Evolutionary conservation across 306 rosid genomes (phyloP).

Genomic region (Cucurbita pepo): DNA sequence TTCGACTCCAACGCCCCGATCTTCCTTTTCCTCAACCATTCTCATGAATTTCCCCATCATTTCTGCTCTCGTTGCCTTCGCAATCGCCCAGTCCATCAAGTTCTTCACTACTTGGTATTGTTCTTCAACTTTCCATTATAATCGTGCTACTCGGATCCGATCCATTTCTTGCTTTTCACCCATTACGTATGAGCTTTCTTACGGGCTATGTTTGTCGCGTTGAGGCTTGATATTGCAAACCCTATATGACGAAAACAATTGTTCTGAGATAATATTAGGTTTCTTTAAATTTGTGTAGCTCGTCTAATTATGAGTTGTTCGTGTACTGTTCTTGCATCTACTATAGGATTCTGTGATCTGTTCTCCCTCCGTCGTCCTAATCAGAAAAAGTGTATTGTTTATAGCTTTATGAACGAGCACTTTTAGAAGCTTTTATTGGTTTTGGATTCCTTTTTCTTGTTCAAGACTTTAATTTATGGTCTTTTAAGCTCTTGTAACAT

Average conservation of each 20-base stretch:
- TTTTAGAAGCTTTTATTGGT: not conserved
- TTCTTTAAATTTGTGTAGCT: not conserved
- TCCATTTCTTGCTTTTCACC: not conserved
- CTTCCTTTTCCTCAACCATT: not conserved
- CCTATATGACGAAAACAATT: not conserved
- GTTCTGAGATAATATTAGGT: not conserved
- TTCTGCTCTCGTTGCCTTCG: conserved; percentile 42
- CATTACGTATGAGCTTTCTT: not conserved
- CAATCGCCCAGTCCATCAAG: conserved; percentile 47
- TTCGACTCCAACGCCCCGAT: no score
- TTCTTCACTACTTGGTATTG: conserved; percentile 40
- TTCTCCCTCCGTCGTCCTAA: not conserved
- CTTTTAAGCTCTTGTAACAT: conserved; percentile 23
- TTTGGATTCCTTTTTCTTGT: not conserved
- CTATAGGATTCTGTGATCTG: not conserved
- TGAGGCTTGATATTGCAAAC: not conserved
- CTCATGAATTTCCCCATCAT: conserved; percentile 48
- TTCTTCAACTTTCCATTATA: not conserved
- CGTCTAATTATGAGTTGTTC: not conserved
- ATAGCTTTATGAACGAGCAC: not conserved
- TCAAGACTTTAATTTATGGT: conserved; percentile 5
- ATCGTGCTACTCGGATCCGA: conserved; percentile 7
- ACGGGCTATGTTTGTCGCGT: not conserved
- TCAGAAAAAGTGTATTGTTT: not conserved
- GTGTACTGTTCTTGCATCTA: not conserved